Evolutionary conservation across 2,329 filamentous ascomycete genomes (phyloP), one percentile per base, ranked within the genome.

Genomic region (Fusarium humuli): DNA sequence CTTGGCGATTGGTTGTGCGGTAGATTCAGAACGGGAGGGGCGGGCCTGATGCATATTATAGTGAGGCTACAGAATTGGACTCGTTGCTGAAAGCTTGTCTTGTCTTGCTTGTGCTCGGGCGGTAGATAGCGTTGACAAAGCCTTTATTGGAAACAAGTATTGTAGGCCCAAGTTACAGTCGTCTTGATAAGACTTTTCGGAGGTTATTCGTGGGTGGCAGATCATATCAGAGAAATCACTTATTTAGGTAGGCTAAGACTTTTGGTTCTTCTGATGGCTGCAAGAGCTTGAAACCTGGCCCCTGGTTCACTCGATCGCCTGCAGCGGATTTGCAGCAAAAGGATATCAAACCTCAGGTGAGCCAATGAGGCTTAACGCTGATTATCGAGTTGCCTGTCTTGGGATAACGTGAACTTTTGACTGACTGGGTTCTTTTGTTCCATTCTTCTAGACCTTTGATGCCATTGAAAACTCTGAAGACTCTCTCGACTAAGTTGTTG

Each of bases 321-420:
- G 62, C 67, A 70, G 67, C 67, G 54, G 44, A 27, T 52, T 64
- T 46, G 62, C 48, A 70, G 62, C 48, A 22, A 67, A 57, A 66
- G 42, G 58, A 71, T 65, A 70, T 57, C 67, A 47, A 71, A 45
- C 25, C 46, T 29, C 11, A 53, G 34, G 16, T 20, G 42, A 23
- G 32, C 67, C 67, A 70, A 69, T 69, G 22, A 22, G 50, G 37
- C 18, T n/a, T 53, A 53, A 40, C 27, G 27, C 45, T 63, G 42
- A 27, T 58, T 69, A 69, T 68, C 68, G 63, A 70, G 63, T 69
- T 70, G 67, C 68, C 68, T 57, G 63, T 70, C 67, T 65, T 27
- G 67, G 68, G 63, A 65, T 70, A 70, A 71, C 49, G 49, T 40
- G 44, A 37, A 37, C 53, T 49, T 67, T 56, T 58, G 42, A 20